Percentiles rank a stretch among this genome's conserved stretches.
These are phyloP conservation scores for Tulasnella sp. DNA, from an alignment of 768 basidiomycete species.

Conservation along the genomic window DNA sequence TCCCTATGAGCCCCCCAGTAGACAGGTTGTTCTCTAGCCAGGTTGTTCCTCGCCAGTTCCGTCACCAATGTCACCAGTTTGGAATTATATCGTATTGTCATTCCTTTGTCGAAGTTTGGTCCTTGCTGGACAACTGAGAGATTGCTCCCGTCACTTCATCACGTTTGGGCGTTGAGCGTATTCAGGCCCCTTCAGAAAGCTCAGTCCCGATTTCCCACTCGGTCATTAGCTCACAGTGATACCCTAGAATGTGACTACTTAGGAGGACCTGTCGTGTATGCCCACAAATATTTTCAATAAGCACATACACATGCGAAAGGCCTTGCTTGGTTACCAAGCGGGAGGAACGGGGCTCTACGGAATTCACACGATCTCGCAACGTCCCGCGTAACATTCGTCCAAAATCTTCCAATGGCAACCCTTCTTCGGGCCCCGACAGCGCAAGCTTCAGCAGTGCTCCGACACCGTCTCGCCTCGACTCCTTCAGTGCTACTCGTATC, in stretches of 20 bases:
- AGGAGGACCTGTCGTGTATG: neutral
- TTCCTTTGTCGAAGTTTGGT: neutral
- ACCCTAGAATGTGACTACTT: neutral
- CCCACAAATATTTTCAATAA: neutral
- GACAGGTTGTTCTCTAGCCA: neutral
- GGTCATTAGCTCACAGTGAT: neutral
- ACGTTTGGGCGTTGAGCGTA: no score
- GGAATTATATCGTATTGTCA: neutral
- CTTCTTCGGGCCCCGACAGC: slow-evolving; percentile 12
- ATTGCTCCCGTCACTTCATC: no score
- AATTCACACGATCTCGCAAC: neutral
- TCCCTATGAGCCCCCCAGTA: neutral
- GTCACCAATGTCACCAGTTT: neutral
- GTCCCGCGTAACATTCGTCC: neutral
- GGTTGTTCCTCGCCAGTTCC: neutral
- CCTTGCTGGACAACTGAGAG: neutral
- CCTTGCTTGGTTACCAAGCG: neutral
- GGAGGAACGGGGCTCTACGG: neutral
- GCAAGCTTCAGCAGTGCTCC: slow-evolving; percentile 1
- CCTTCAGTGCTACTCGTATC: neutral
- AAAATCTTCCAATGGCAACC: slow-evolving; percentile 11
- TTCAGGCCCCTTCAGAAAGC: neutral
- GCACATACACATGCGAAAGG: neutral
- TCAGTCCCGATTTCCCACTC: neutral
- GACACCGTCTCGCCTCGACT: slow-evolving; percentile 4